These are phyloP conservation scores for Trifolium dubium DNA, from an alignment of 306 rosid genomes.

Conservation along the genomic window DNA sequence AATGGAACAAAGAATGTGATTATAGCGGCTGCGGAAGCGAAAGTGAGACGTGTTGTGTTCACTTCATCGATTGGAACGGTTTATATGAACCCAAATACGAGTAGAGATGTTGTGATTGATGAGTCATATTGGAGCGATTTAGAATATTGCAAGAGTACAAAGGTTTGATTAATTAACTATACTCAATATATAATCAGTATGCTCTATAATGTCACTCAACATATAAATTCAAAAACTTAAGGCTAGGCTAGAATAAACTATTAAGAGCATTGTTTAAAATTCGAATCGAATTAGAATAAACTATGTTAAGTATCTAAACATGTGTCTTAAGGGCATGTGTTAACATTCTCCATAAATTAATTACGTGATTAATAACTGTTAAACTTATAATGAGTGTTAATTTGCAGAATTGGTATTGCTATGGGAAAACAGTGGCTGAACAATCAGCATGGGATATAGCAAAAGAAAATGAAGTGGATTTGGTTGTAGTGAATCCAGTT, in stretches of 20 bases:
- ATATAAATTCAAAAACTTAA: too few species aligned
- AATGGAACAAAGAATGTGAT: conserved; percentile 76
- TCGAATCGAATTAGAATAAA: too few species aligned
- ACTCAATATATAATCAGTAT: neutral
- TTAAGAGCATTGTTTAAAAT: too few species aligned
- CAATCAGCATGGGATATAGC: conserved; percentile 75
- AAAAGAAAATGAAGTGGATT: conserved; percentile 65
- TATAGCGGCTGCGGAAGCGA: conserved; percentile 67
- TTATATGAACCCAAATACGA: conserved; percentile 76
- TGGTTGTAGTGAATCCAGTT: conserved; percentile 85
- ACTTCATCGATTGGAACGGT: conserved; percentile 93
- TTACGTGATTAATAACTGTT: neutral
- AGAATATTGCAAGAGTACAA: conserved; percentile 86
- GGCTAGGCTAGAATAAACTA: too few species aligned
- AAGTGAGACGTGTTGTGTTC: conserved; percentile 83
- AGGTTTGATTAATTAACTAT: conserved; percentile 46
- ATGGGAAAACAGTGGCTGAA: conserved; percentile 89
- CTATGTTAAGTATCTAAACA: too few species aligned
- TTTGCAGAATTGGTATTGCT: conserved; percentile 88
- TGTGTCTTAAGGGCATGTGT: too few species aligned
- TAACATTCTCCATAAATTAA: too few species aligned
- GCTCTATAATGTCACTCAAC: neutral
- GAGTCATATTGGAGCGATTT: conserved; percentile 91
- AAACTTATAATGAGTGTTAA: neutral
- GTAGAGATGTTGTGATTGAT: conserved; percentile 69